Base-by-base conservation (phyloP, 75 land plant species). In the Pseudotsuga menziesii region DNA sequence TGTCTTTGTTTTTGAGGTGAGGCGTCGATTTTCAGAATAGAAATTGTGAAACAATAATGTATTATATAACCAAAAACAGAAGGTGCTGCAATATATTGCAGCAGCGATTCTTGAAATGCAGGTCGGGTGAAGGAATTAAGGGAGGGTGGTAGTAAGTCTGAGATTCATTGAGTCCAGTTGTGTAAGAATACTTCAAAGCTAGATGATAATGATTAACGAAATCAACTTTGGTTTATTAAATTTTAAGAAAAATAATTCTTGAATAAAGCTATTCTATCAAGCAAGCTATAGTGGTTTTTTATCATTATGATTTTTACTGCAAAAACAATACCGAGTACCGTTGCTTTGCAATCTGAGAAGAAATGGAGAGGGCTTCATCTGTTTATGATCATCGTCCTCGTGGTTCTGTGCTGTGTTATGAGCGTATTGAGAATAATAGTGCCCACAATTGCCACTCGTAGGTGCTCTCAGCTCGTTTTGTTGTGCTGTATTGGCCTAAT, bases 301-400 rank as follows among this genome's bases (percentile, higher is more conserved):
- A 44, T 41, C 4, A 41, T 39, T 1, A 3, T 35, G 23, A 11
- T n/a, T 3, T 69, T 69, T 36, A 52, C 72, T 0, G 54, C 11
- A 48, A 9, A 11, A 48, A 2, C 54, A 48, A 12, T 9, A 48
- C 12, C 9, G 54, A 12, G 12, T 48, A 12, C 54, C 2, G 54
- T 11, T 12, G 1, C 54, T 48, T 11, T 48, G 11, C 54, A 48
- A 9, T 41, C 48, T 48, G 72, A 69, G 1, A 69, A 69, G 20
- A 69, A 69, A n/a, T 69, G 72, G 72, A 69, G 22, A 69, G 41
- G 48, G 23, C 36, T 35, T 69, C 72, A 41, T 69, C 35, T 69
- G 23, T 20, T 69, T n/a, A 4, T 32, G 2, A 19, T 69, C 8
- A 19, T 69, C n/a, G 5, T 69, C 48, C 41, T 41, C 22, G 72